A percentile compares a stretch with the other conserved stretches of the same genome.
These are phyloP conservation scores for Pontederia crassipes DNA, from an alignment of 176 grass and related monocot species.

Conservation along the genomic window DNA sequence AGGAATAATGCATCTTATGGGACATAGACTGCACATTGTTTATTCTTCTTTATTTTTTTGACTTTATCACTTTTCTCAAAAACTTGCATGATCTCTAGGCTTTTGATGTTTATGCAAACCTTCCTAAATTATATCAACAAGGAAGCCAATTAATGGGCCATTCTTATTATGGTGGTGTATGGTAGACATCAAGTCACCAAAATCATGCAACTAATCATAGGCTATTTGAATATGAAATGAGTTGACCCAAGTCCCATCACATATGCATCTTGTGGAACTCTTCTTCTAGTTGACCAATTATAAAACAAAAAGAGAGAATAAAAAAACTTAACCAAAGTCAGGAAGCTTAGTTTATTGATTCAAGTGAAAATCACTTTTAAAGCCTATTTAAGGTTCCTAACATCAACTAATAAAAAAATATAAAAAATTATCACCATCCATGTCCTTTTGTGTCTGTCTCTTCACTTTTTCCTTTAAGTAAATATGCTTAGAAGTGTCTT, in stretches of 20 bases:
- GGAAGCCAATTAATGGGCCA: not conserved
- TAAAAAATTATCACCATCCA: too few relatives aligned
- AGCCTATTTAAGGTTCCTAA: too few relatives aligned
- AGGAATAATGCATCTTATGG: slow-evolving; percentile 11
- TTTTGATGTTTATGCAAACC: not conserved
- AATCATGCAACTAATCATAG: slow-evolving; percentile 5
- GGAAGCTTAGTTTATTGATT: not conserved
- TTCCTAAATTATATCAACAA: not conserved
- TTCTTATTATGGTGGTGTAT: not conserved
- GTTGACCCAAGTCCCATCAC: not conserved
- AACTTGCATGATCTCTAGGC: not conserved
- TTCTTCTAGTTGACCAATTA: not conserved
- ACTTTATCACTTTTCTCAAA: not conserved
- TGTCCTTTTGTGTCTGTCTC: too few relatives aligned
- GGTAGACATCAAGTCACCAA: not conserved
- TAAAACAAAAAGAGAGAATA: not conserved
- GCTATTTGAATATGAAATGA: not conserved
- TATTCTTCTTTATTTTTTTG: slow-evolving; percentile 3
- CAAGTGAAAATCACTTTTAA: too few relatives aligned
- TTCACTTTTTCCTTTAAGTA: too few relatives aligned
- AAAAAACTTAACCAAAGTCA: not conserved
- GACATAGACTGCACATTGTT: not conserved
- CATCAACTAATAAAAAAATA: too few relatives aligned
- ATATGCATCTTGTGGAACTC: not conserved
- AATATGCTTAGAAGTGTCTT: too few relatives aligned